Evolutionary conservation across 1,284 basidiomycete genomes (phyloP), one percentile per base, ranked within the genome.

Genomic region (Pholiota adiposa): DNA sequence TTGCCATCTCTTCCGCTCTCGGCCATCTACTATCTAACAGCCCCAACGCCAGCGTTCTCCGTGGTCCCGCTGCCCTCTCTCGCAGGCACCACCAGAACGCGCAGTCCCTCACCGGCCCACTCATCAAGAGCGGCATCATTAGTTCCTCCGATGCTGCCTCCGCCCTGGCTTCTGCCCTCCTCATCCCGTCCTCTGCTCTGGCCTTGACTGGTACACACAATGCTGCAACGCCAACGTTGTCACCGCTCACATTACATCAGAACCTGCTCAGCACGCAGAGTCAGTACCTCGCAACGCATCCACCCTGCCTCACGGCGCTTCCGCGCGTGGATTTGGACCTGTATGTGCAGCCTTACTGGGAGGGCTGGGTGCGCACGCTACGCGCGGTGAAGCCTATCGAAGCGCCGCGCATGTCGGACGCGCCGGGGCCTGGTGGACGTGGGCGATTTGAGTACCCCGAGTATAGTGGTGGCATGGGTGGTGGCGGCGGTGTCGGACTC

Each of bases 321-420:
- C 80, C 77, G 0, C 63, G 66, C 12, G 48, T 61, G 19, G 59
- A 64, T 21, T 46, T 59, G 2, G 41, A 49, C 8, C 50, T 78
- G 0, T 92, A 92, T 64, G 73, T 83, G 14, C 76, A 81, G 38
- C 89, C 89, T 0, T 92, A 89, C 72, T 90, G 89, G 74, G 86
- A 89, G 57, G 83, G 85, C 9, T 82, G 77, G 69, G 83, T 85
- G 9, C 78, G 80, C 40, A 81, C 82, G 0, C 71, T 90, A 19
- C 77, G 87, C 7, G 74, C 81, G 9, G 74, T 83, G 1, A 77
- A 74, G 53, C 66, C 67, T 9, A 63, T 69, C 27, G 57, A 65
- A 16, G 48, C 62, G 62, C 5, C 63, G n/a, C 23, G 18, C 23
- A 34, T 51, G 12, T 23, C 33, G 23, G 36, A 51, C 3, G 50